Evolutionary conservation across 805 yeast species (phyloP).

Genomic region (Metschnikowia dekortorum): DNA sequence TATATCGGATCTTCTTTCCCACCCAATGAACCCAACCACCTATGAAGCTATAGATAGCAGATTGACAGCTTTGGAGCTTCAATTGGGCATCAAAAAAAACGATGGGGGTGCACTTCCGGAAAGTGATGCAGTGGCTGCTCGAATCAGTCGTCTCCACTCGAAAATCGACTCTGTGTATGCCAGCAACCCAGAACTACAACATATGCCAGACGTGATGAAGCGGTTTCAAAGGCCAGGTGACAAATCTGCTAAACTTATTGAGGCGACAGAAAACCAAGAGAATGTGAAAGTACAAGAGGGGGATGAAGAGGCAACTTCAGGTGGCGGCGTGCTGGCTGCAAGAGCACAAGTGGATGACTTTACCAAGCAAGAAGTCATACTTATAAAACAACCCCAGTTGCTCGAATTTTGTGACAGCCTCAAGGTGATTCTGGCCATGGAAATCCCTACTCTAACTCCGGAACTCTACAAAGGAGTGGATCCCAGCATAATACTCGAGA

Average conservation of each 20-base stretch:
- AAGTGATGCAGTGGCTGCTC: conserved; percentile 2
- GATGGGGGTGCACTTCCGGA: not conserved
- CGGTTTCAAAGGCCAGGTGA: conserved; percentile 5
- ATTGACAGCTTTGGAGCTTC: conserved; percentile 5
- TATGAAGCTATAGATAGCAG: not conserved
- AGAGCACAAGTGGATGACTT: not conserved
- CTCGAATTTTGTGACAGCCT: conserved; percentile 20
- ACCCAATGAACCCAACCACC: not conserved
- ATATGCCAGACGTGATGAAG: conserved; percentile 8
- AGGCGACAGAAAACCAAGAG: not conserved
- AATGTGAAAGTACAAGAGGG: not conserved
- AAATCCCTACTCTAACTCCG: conserved; percentile 12
- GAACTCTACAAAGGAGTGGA: conserved; percentile 4
- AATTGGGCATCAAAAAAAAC: conserved; percentile 1
- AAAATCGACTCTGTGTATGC: conserved; percentile 9
- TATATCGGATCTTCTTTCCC: not conserved
- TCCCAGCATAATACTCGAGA: not conserved
- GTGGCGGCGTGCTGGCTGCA: not conserved
- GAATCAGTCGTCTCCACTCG: conserved; percentile 9
- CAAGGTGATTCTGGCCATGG: conserved; percentile 21
- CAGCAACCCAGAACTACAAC: conserved; percentile 8
- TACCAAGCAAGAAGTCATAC: conserved; percentile 19
- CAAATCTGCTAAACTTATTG: not conserved
- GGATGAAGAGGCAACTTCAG: not conserved
- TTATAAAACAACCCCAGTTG: conserved; percentile 20